These are phyloP conservation scores for Microcos paniculata DNA, from an alignment of 345 rosid genomes.

Conservation along the genomic window DNA sequence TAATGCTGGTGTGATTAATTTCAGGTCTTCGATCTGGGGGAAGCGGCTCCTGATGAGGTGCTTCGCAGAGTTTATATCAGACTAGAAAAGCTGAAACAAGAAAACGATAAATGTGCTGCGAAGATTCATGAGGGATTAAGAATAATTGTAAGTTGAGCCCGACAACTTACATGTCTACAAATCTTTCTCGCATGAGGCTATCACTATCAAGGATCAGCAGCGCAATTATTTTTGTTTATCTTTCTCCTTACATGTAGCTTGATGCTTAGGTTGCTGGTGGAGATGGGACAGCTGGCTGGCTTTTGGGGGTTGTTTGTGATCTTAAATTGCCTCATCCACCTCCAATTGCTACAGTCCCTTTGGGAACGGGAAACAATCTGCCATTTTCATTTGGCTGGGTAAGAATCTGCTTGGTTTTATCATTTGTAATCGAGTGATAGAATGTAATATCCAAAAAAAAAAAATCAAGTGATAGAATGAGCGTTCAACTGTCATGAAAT, in stretches of 20 bases:
- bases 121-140: slow-evolving; percentile 51
- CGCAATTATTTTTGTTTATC: background rate
- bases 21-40: slow-evolving; percentile 78
- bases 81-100: slow-evolving; percentile 55
- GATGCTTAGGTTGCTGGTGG: slow-evolving; percentile 86
- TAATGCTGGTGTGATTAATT: slow-evolving; percentile 15
- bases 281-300: slow-evolving; percentile 99
- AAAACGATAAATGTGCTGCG: slow-evolving; percentile 41
- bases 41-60: slow-evolving; percentile 63
- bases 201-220: background rate
- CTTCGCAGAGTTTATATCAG: slow-evolving; percentile 57
- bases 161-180: background rate
- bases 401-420: slow-evolving; percentile 19
- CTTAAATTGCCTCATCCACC: slow-evolving; percentile 85
- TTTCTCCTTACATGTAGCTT: background rate
- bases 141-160: slow-evolving; percentile 61
- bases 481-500: background rate
- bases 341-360: slow-evolving; percentile 88
- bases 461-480: background rate
- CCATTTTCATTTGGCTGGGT: slow-evolving; percentile 98
- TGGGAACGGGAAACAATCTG: slow-evolving; percentile 96
- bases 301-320: slow-evolving; percentile 91
- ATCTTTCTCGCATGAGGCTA: background rate
- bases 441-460: too few relatives aligned
- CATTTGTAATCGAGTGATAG: background rate